Evolutionary conservation across 768 basidiomycete genomes (phyloP).

Genomic region (Xerocomellus intermedius): DNA sequence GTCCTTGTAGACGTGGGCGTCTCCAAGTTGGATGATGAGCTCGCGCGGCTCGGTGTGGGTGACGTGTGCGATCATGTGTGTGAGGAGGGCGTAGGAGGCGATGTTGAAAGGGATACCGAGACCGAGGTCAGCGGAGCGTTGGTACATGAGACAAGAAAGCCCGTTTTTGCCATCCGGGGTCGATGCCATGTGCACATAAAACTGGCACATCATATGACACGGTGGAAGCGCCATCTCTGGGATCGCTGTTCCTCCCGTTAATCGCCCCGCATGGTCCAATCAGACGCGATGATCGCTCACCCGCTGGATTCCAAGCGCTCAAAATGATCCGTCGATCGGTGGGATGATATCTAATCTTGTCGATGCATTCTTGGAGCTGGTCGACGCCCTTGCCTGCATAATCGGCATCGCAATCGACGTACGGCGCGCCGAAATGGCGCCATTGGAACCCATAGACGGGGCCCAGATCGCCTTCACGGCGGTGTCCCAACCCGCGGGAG

Average conservation of each 20-base stretch:
- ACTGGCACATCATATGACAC: constrained; percentile 98
- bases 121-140: constrained; percentile 95
- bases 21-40: constrained; percentile 93
- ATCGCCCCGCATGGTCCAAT: not conserved
- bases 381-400: constrained; percentile 88
- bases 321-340: constrained; percentile 93
- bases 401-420: constrained; percentile 68
- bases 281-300: constrained; percentile 40
- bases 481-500: constrained; percentile 75
- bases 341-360: constrained; percentile 90
- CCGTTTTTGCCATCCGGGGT: constrained; percentile 50
- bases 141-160: constrained; percentile 95
- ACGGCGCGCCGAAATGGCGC: constrained; percentile 91
- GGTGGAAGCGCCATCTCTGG: constrained; percentile 95
- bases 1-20: constrained; percentile 94
- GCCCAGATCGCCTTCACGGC: constrained; percentile 89
- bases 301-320: constrained; percentile 97
- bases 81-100: constrained; percentile 95
- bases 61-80: constrained; percentile 95
- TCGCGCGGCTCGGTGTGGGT: constrained; percentile 86
- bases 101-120: constrained; percentile 99
- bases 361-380: constrained; percentile 84
- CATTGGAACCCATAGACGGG: constrained; percentile 98
- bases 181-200: constrained; percentile 90
- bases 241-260: constrained; percentile 59